These are phyloP conservation scores for Astrephomene gubernaculifera DNA, from an alignment of 139 green algal species.

Conservation along the genomic window DNA sequence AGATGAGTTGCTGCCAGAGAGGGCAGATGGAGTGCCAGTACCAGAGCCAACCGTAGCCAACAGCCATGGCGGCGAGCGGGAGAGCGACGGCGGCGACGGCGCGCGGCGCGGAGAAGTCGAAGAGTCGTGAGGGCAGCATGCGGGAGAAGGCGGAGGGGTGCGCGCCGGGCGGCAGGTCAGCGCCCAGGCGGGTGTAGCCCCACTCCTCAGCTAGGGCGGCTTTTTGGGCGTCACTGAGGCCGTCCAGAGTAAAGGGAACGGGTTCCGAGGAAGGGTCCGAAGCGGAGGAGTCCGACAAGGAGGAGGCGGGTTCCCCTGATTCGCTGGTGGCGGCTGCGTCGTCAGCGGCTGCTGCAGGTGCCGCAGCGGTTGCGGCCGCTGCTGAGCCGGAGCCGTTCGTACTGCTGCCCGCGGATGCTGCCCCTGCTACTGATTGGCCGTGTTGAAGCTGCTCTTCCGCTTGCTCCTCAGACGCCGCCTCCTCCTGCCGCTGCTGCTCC, in stretches of 20 bases:
- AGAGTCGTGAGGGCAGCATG: conserved; percentile 18
- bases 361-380: background rate
- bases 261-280: too few species aligned
- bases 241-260: too few species aligned
- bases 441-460: too few species aligned
- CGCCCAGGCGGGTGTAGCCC: conserved; percentile 50
- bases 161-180: conserved; percentile 40
- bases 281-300: too few species aligned
- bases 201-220: conserved; percentile 52
- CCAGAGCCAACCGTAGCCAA: conserved; percentile 59
- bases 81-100: conserved; percentile 11
- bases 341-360: background rate
- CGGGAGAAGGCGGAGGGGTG: background rate
- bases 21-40: conserved; percentile 64
- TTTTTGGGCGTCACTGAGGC: conserved; percentile 28
- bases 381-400: background rate
- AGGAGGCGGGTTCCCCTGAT: too few species aligned
- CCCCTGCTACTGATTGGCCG: too few species aligned
- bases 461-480: too few species aligned
- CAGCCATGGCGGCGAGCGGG: conserved; percentile 52
- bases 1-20: conserved; percentile 54
- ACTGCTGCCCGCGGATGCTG: too few species aligned
- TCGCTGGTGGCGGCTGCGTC: background rate
- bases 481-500: too few species aligned
- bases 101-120: background rate